phyloP scores from a whole-genome alignment of 2,329 filamentous ascomycete species.

The Fusarium staphyleae region DNA sequence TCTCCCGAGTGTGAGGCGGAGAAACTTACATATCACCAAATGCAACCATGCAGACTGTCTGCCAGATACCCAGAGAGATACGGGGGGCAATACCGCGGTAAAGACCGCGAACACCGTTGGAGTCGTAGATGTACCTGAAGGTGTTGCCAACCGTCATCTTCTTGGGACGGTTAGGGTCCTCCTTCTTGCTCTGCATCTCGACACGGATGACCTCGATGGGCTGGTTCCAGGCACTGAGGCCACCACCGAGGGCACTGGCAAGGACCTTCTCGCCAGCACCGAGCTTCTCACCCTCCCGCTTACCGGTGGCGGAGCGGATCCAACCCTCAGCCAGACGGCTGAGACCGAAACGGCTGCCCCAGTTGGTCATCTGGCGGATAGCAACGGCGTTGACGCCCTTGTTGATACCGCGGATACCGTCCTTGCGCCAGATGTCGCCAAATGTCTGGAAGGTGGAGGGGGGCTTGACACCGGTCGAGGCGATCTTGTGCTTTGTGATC shows the following conservation, averaged over 20 bases:
- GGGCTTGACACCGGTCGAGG: slow-evolving; percentile 80
- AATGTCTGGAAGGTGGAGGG: slow-evolving; percentile 94
- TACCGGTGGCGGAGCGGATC: slow-evolving; percentile 80
- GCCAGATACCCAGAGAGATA: slow-evolving; percentile 96
- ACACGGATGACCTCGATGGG: slow-evolving; percentile 99
- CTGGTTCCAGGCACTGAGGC: slow-evolving; percentile 97
- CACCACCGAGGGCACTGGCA: slow-evolving; percentile 87
- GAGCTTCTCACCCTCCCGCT: slow-evolving; percentile 82
- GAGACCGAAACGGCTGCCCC: slow-evolving; percentile 95
- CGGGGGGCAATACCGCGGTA: slow-evolving; percentile 95
- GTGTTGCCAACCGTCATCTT: slow-evolving; percentile 97
- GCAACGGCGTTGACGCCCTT: slow-evolving; percentile 98
- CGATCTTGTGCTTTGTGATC: slow-evolving; percentile 98
- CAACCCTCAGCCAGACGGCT: slow-evolving; percentile 89
- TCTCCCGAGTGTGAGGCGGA: background rate
- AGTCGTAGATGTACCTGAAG: slow-evolving; percentile 85
- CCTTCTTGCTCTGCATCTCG: slow-evolving; percentile 99
- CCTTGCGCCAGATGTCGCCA: slow-evolving; percentile 93
- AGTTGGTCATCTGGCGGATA: slow-evolving; percentile 99
- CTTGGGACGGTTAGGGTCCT: slow-evolving; percentile 96
- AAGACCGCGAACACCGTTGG: slow-evolving; percentile 87
- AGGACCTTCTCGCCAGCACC: slow-evolving; percentile 84
- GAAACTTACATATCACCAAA: slow-evolving; percentile 90
- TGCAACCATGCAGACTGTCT: slow-evolving; percentile 99
- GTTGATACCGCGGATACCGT: slow-evolving; percentile 97